Conservation (phyloP, 441 rosid species). For the Biscutella laevigata region DNA sequence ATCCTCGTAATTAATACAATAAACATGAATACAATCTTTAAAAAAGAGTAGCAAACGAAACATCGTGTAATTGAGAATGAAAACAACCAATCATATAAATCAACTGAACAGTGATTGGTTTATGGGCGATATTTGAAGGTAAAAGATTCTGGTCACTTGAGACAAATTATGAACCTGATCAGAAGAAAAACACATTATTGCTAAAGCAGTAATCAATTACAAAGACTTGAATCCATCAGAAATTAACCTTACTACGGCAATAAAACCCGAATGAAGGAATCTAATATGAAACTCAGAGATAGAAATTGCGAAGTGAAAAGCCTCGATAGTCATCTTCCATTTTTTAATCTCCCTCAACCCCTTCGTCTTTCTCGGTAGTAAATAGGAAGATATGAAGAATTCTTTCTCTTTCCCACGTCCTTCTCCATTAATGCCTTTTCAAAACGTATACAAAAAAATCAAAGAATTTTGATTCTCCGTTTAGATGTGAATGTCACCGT, state of each 20-base stretch:
- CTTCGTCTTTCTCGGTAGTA: not conserved
- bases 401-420: conserved; percentile 16
- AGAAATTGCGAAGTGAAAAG: conserved; percentile 7
- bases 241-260: not conserved
- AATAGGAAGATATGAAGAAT: not conserved
- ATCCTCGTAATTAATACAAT: conserved; percentile 1
- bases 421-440: not conserved
- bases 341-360: conserved; percentile 24
- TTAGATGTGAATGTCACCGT: too few species aligned
- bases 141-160: conserved; percentile 21
- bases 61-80: not conserved
- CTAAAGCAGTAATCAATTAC: not conserved
- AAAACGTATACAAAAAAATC: too few species aligned
- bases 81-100: too few species aligned
- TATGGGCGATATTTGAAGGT: conserved; percentile 27
- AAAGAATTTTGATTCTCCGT: too few species aligned
- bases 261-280: not conserved
- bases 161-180: conserved; percentile 35
- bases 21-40: not conserved
- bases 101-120: conserved; percentile 37
- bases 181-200: conserved; percentile 4
- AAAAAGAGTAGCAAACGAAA: not conserved
- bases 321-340: conserved; percentile 45
- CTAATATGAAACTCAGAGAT: conserved; percentile 22
- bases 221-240: not conserved